Evolutionary conservation across 805 yeast species (phyloP), one percentile per base, ranked within the genome.

Genomic region (Yamadazyma ubonensis): DNA sequence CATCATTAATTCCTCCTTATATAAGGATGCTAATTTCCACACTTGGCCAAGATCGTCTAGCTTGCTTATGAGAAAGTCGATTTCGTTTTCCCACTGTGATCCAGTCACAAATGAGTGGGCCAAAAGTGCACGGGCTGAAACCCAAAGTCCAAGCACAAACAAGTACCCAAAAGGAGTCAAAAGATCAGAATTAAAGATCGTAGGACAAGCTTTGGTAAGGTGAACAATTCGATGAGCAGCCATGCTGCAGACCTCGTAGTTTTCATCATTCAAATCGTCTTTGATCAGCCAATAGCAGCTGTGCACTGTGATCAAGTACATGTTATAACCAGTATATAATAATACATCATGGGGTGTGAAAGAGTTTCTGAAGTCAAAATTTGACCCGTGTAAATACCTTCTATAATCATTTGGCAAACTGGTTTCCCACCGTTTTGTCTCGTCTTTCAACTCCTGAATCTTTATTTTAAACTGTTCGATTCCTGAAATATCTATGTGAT

Each of bases 341-440:
- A 30, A 18, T 8, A 30, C 22, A 14, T 30, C 33, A 4, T 30
- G 33, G 16, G 33, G 12, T 10, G 22, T 18, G 22, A 30, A 30
- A 8, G 33, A 30, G 22, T 18, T 21, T 30, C 17, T 18, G 14
- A 30, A 30, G 12, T 18, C 33, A 30, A 14, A 18, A 21, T 16
- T 18, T 5, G 22, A 11, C 8, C 22, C 20, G 8, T 17, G 20
- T 4, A 30, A 10, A 18, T 16, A 30, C 12, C 22, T 14, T 16
- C 33, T 10, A 11, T 30, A 30, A 10, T 16, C 12, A 4, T 16
- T 18, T 4, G 33, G 33, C 4, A 30, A 21, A 14, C 33, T 17
- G 9, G 9, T 14, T 30, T 17, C 20, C 33, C 30, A 27, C 3
- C 16, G 8, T 12, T 27, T 15, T 9, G 12, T n/a, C 30, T 27